Percentiles rank a stretch among this genome's conserved stretches.
Evolutionary conservation across 345 rosid genomes (phyloP).

Genomic region (Eucalyptus regnans): DNA sequence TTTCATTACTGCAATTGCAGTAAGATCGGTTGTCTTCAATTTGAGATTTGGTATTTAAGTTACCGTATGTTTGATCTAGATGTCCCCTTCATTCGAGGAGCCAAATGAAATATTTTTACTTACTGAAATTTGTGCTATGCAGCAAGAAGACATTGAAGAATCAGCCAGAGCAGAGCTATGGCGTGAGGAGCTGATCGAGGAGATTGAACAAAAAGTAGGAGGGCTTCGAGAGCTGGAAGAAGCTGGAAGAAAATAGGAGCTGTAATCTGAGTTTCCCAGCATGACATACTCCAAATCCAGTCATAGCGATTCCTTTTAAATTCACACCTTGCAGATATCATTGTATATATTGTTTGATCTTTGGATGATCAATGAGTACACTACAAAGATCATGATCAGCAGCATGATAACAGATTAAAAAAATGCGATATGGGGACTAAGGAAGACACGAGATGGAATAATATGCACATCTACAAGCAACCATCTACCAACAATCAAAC

Average conservation of each 20-base stretch:
- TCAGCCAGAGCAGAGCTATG: conserved; percentile 80
- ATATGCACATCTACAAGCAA: not conserved
- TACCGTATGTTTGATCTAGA: not conserved
- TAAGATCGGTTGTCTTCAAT: not conserved
- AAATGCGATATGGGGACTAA: not conserved
- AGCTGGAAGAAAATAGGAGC: conserved; percentile 44
- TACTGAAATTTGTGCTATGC: not conserved
- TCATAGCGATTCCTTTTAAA: not conserved
- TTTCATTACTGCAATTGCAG: not conserved
- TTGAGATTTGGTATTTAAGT: not conserved
- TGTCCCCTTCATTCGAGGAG: not conserved
- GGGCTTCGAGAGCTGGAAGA: conserved; percentile 82
- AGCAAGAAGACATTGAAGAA: conserved; percentile 92
- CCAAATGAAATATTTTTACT: not conserved
- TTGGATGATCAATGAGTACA: not conserved
- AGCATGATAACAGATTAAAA: not conserved
- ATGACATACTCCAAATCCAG: not conserved
- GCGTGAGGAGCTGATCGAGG: conserved; percentile 94
- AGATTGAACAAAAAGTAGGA: conserved; percentile 87
- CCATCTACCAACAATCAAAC: not conserved
- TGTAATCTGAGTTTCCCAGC: not conserved
- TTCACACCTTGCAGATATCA: not conserved
- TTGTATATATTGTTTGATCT: not conserved
- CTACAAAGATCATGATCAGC: not conserved
- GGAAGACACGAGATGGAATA: not conserved